These are phyloP conservation scores for Alternaria sp. DNA, from an alignment of 2,329 filamentous ascomycete species.

Conservation along the genomic window DNA sequence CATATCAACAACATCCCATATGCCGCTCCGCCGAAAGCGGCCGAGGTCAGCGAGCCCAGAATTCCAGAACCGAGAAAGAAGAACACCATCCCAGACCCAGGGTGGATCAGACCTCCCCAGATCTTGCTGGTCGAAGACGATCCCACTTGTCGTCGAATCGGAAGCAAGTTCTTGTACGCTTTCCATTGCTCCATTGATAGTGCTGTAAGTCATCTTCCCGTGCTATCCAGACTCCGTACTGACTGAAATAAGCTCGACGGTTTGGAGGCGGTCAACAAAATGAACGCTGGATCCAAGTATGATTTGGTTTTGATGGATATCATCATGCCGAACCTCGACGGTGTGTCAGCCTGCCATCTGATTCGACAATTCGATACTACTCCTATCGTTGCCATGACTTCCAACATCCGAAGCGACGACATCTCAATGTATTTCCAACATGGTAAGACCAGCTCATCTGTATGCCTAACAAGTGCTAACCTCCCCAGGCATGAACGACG, in stretches of 20 bases:
- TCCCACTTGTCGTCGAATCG: conserved; percentile 71
- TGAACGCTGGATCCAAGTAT: conserved; percentile 71
- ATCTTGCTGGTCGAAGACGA: conserved; percentile 91
- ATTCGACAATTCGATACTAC: conserved; percentile 87
- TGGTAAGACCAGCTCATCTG: conserved; percentile 66
- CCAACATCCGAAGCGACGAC: conserved; percentile 95
- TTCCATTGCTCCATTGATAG: conserved; percentile 71
- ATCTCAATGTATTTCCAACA: conserved; percentile 97
- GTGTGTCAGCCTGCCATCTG: conserved; percentile 91
- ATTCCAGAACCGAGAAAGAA: conserved; percentile 66
- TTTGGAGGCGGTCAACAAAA: conserved; percentile 88
- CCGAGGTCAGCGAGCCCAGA: conserved; percentile 59
- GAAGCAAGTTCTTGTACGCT: conserved; percentile 71
- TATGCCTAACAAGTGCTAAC: conserved; percentile 33
- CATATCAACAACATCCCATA: conserved; percentile 96
- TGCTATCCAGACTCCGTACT: conserved; percentile 24
- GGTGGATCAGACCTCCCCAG: conserved; percentile 73
- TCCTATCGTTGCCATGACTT: conserved; percentile 98
- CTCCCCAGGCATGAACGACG: conserved; percentile 88
- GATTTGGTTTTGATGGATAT: conserved; percentile 69
- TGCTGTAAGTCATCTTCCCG: conserved; percentile 59
- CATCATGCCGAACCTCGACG: conserved; percentile 96
- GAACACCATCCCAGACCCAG: conserved; percentile 67
- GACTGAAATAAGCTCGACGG: conserved; percentile 73
- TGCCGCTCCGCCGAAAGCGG: conserved; percentile 72